These are phyloP conservation scores for Pythium brachiatum DNA, from an alignment of 352 stramenopile species.

Conservation along the genomic window DNA sequence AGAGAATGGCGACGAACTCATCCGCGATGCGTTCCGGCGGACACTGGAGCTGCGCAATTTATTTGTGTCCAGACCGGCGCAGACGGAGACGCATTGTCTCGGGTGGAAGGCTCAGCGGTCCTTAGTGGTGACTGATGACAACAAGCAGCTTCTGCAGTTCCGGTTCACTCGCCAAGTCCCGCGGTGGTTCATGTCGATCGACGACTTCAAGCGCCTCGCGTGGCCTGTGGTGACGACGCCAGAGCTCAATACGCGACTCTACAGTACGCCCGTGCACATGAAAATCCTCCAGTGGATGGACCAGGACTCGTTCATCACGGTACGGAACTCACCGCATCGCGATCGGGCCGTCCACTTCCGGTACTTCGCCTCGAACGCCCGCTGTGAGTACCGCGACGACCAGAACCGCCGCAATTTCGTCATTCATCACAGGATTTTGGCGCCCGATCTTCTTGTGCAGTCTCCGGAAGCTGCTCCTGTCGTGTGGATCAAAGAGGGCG, in stretches of 20 bases:
- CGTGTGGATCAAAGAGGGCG: constrained; percentile 29
- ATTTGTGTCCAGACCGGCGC: constrained; percentile 1
- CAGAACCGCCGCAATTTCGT: constrained; percentile 15
- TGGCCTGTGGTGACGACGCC: constrained; percentile 20
- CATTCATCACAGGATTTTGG: constrained; percentile 19
- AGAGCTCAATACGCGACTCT: constrained; percentile 21
- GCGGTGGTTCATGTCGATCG: constrained; percentile 17
- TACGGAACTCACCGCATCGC: constrained; percentile 22
- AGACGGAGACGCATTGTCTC: constrained; percentile 26
- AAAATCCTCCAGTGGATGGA: constrained; percentile 23
- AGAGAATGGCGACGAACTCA: not conserved
- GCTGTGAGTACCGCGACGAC: constrained; percentile 19
- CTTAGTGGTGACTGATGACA: constrained; percentile 1
- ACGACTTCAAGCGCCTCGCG: constrained; percentile 9
- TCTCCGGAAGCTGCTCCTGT: not conserved
- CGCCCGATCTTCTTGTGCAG: constrained; percentile 7
- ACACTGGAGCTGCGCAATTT: not conserved
- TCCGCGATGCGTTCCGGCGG: constrained; percentile 4
- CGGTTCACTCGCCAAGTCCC: constrained; percentile 24
- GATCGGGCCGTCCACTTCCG: constrained; percentile 14
- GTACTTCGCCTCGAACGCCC: constrained; percentile 23
- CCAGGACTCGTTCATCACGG: constrained; percentile 21
- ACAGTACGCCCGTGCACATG: constrained; percentile 19
- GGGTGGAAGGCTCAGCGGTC: constrained; percentile 24
- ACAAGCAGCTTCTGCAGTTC: constrained; percentile 21